Conservation (phyloP, 495 filamentous ascomycete species). For the Lepidopterella palustris region DNA sequence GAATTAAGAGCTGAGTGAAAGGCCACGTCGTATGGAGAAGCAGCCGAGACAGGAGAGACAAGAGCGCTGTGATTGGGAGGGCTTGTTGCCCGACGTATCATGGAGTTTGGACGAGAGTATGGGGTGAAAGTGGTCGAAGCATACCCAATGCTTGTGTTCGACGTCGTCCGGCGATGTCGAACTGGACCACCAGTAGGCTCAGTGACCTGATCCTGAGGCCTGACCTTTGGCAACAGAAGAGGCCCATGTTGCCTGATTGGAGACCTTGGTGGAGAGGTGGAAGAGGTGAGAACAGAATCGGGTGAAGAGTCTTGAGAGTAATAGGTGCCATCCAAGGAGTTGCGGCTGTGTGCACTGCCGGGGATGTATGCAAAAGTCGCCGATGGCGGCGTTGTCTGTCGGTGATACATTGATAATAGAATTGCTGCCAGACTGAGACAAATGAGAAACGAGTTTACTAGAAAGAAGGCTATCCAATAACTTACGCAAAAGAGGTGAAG, state of each 20-base stretch:
- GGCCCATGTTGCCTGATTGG: conserved; percentile 77
- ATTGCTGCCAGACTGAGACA: conserved; percentile 27
- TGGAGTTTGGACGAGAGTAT: conserved; percentile 34
- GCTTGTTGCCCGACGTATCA: conserved; percentile 55
- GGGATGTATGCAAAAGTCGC: conserved; percentile 27
- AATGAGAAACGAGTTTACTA: conserved; percentile 3
- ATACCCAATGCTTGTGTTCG: conserved; percentile 47
- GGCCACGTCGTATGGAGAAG: conserved; percentile 38
- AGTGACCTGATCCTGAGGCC: conserved; percentile 74
- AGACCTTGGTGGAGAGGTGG: conserved; percentile 62
- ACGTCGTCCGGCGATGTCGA: conserved; percentile 49
- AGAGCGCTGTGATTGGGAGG: conserved; percentile 54
- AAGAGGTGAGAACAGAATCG: conserved; percentile 63
- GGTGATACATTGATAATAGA: conserved; percentile 29
- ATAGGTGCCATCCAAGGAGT: conserved; percentile 47
- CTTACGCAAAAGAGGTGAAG: conserved; percentile 17
- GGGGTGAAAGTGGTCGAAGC: conserved; percentile 41
- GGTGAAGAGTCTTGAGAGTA: conserved; percentile 70
- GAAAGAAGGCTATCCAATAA: conserved; percentile 15
- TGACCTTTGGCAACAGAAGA: conserved; percentile 77
- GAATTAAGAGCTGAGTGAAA: conserved; percentile 53
- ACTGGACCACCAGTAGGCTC: conserved; percentile 47
- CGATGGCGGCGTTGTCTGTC: conserved; percentile 35
- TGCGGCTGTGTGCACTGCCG: conserved; percentile 32
- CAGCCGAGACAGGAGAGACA: conserved; percentile 46